Evolutionary conservation across 2,329 filamentous ascomycete species (phyloP), one percentile per base, ranked within the genome.

Genomic region (Didymella pinodella): DNA sequence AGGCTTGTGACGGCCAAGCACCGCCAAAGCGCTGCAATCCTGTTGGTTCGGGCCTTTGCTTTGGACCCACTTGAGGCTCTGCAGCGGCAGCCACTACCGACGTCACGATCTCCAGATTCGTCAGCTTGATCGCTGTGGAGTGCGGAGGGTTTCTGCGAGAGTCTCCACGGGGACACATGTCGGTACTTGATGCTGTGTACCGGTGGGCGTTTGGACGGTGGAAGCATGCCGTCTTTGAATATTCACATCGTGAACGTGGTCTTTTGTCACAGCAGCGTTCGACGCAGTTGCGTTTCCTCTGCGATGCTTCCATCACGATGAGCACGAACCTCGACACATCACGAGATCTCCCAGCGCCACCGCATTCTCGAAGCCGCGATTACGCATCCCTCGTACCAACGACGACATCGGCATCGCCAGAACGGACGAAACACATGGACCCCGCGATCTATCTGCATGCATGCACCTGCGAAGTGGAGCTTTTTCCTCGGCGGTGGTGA

Each of bases 1-100:
- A 58, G 49, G 56, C 56, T 58, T 58, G 49, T 54, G 7, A 29
- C 3, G n/a, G 55, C 45, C 18, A 54, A 54, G 50, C 49, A 49
- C 49, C 48, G 31, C 44, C 44, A 22, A 44, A 54, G 55, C 49
- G 55, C 22, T 18, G 11, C 26, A 11, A 40, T 50, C 50, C 56
- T 49, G 56, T 58, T 58, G 56, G 56, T 50, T 46, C 49, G 56
- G 38, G 46, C 6, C 36, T 32, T 49, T n/a, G n/a, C 36, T 40
- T 44, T 44, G 8, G 31, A 18, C 29, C 38, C 48, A 48, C 55
- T 20, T 58, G 55, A 53, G 48, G 55, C 55, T 58, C 55, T 53
- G 49, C 8, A 40, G 16, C 44, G 44, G 38, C 14, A 11, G 7
- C 31, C n/a, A 18, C 36, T 2, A 36, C 46, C 55, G 45, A 58